phyloP scores from a whole-genome alignment of 768 basidiomycete genomes.

The Auricularia auricula-judae region DNA sequence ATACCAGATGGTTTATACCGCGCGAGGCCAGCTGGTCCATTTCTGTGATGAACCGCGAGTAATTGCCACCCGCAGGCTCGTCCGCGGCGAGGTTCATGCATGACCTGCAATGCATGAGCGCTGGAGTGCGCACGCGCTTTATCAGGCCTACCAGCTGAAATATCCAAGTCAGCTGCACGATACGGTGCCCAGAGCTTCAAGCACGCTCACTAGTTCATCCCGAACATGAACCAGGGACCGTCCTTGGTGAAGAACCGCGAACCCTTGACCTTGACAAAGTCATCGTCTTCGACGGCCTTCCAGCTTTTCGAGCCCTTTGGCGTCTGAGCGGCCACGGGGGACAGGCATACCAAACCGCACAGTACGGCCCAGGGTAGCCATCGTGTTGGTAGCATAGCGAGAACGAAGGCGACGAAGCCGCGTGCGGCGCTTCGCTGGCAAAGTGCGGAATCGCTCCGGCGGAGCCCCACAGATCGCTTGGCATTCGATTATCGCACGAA shows the following conservation, averaged over 20 bases:
- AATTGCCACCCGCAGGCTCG: background rate
- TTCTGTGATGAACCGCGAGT: background rate
- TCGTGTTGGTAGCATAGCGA: background rate
- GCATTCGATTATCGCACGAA: no score
- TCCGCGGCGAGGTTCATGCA: background rate
- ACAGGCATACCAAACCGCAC: background rate
- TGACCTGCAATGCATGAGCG: background rate
- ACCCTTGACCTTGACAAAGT: constrained; percentile 1
- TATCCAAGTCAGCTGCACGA: background rate
- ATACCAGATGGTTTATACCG: background rate
- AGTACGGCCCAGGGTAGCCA: background rate
- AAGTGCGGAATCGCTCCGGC: no score
- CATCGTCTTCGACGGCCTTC: background rate
- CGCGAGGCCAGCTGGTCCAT: background rate
- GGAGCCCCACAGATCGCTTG: no score
- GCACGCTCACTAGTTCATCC: background rate
- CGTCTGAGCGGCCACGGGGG: background rate
- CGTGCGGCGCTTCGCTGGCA: background rate
- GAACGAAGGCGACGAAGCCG: background rate
- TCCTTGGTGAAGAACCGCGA: background rate
- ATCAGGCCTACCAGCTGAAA: no score
- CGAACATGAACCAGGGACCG: background rate
- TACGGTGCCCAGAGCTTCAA: background rate
- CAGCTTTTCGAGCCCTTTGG: background rate
- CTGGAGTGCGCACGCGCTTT: no score